Evolutionary conservation across 2,329 filamentous ascomycete species (phyloP).

Genomic region (Penicillium sp.): DNA sequence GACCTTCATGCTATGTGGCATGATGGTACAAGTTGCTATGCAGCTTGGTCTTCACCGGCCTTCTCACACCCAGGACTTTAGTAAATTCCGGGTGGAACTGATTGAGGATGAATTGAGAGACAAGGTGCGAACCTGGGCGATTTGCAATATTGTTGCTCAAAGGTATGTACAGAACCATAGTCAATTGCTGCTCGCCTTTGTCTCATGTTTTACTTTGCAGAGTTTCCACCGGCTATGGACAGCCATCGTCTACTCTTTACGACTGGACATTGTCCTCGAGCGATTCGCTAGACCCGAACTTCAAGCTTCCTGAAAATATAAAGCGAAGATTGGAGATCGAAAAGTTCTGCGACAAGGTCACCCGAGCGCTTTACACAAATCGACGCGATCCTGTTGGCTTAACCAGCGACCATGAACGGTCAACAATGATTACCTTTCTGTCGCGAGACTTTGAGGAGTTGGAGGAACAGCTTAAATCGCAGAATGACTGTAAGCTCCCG

Average conservation of each 20-base stretch:
- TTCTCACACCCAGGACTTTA: constrained; percentile 59
- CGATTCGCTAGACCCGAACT: constrained; percentile 45
- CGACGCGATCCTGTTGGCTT: constrained; percentile 53
- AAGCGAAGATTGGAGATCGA: constrained; percentile 55
- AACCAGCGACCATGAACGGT: constrained; percentile 44
- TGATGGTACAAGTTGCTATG: constrained; percentile 68
- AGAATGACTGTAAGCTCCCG: constrained; percentile 39
- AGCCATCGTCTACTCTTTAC: constrained; percentile 61
- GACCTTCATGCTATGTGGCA: constrained; percentile 63
- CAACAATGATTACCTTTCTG: constrained; percentile 45
- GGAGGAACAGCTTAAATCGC: constrained; percentile 49
- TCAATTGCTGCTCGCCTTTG: not conserved
- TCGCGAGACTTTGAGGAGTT: constrained; percentile 49
- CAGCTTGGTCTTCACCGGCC: constrained; percentile 64
- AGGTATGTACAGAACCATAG: constrained; percentile 44
- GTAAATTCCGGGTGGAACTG: constrained; percentile 52
- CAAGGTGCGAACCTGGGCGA: constrained; percentile 64
- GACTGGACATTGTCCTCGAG: constrained; percentile 55
- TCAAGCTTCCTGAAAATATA: constrained; percentile 52
- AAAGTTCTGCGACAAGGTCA: constrained; percentile 58
- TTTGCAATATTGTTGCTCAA: constrained; percentile 66
- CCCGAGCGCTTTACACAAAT: constrained; percentile 56
- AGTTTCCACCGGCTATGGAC: constrained; percentile 66
- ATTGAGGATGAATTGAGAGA: constrained; percentile 63
- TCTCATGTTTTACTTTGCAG: constrained; percentile 32